Evolutionary conservation across 495 filamentous ascomycete genomes (phyloP), one percentile per base, ranked within the genome.

Genomic region (Aspergillus steynii): DNA sequence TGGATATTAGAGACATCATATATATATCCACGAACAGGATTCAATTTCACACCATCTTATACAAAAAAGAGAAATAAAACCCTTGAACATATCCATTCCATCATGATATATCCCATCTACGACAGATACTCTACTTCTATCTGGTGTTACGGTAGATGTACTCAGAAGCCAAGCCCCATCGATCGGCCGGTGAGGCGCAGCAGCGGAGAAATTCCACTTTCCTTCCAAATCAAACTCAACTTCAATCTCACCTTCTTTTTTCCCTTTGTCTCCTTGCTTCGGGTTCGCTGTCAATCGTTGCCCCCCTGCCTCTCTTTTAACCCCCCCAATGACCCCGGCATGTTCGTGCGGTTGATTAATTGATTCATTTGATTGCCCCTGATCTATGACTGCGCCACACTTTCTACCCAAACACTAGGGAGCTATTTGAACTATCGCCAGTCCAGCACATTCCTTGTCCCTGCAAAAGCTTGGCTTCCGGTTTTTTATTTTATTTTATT

Each of bases 171-270:
- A 46, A 55, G 53, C 34, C 53, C 28, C 53, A 3, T 26, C 53
- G 53, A 55, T 55, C 53, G 29, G n/a, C 53, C 53, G 53, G 53
- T 28, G 49, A 50, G 53, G 53, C 53, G 53, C 53, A 55, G 53
- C 37, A 55, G 34, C 53, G 34, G 53, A 55, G 53, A 47, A 42
- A 34, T 37, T 45, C 31, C 53, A 20, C 34, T 47, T 25, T 54
- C 6, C n/a, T 32, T 34, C 25, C 4, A 26, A 27, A 55, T 47
- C 32, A 49, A 27, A 50, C 49, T 50, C 49, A 29, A 50, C 49
- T 12, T 50, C 70, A 67, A 63, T 68, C 48, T 58, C 32, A 49
- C 45, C 49, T 50, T 50, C 56, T 55, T 57, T 28, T 29, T 37
- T 61, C 55, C 48, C 25, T 56, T 34, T 10, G 47, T 53, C 46